phyloP scores from a whole-genome alignment of 2,329 filamentous ascomycete genomes.

The Ramularia endophylla region DNA sequence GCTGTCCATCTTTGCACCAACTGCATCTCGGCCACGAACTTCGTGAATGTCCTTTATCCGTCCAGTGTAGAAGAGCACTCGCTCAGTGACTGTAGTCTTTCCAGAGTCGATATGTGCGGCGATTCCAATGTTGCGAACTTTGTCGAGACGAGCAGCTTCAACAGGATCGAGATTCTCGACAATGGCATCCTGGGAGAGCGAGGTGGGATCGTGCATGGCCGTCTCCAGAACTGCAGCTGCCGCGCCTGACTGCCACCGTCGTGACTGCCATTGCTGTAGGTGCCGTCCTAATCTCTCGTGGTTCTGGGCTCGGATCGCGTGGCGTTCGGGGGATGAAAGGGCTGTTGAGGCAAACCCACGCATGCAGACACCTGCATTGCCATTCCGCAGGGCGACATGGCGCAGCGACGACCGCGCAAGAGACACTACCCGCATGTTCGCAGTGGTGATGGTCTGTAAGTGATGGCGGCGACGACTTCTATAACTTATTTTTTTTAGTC shows the following conservation, averaged over 20 bases:
- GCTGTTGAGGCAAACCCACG: slow-evolving; percentile 19
- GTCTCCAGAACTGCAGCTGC: slow-evolving; percentile 44
- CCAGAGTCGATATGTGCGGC: slow-evolving; percentile 98
- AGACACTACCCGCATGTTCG: slow-evolving; percentile 14
- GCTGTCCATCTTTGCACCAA: slow-evolving; percentile 99
- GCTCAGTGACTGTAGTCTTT: slow-evolving; percentile 94
- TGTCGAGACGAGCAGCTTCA: slow-evolving; percentile 70
- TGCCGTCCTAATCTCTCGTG: slow-evolving; percentile 22
- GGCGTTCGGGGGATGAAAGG: slow-evolving; percentile 5
- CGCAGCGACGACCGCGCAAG: slow-evolving; percentile 27
- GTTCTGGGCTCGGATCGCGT: slow-evolving; percentile 19
- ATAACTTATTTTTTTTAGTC: too few relatives aligned
- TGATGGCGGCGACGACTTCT: neutral
- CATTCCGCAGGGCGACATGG: slow-evolving; percentile 17
- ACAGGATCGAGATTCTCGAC: slow-evolving; percentile 74
- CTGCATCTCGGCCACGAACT: slow-evolving; percentile 87
- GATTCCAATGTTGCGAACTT: slow-evolving; percentile 95
- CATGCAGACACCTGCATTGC: slow-evolving; percentile 6
- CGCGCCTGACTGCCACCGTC: slow-evolving; percentile 25
- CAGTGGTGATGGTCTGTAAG: neutral
- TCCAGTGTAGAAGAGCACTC: slow-evolving; percentile 96
- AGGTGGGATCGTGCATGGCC: slow-evolving; percentile 51
- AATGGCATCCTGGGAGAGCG: slow-evolving; percentile 58
- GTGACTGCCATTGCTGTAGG: slow-evolving; percentile 10
- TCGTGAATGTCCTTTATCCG: slow-evolving; percentile 97